Conservation (phyloP, 306 rosid species). For the Sindora glabra region DNA sequence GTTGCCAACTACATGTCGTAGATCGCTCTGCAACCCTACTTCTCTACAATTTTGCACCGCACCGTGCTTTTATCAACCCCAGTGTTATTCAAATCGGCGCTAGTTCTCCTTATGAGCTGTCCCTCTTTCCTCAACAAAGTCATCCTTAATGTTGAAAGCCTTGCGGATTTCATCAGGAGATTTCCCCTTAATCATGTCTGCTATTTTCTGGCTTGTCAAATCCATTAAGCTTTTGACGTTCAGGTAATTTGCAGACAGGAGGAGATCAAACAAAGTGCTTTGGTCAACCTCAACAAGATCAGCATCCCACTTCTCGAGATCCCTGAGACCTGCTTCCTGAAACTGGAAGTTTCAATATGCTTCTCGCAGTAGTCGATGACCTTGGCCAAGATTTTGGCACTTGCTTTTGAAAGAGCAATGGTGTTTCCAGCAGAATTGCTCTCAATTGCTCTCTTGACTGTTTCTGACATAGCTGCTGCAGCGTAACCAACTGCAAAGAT, state of each 20-base stretch:
- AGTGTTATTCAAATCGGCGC: constrained; percentile 44
- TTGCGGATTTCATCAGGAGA: constrained; percentile 43
- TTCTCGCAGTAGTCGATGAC: constrained; percentile 53
- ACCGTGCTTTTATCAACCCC: no score
- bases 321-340: constrained; percentile 12
- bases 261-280: constrained; percentile 44
- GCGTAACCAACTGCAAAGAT: constrained; percentile 41
- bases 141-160: constrained; percentile 44
- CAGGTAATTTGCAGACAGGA: constrained; percentile 48
- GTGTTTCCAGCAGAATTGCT: constrained; percentile 30
- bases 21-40: no score
- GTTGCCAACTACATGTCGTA: no score
- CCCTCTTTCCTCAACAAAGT: constrained; percentile 18
- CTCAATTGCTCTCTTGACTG: constrained; percentile 36
- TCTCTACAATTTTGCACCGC: no score
- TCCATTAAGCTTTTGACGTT: constrained; percentile 37
- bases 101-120: constrained; percentile 42
- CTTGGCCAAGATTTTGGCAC: constrained; percentile 43
- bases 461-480: constrained; percentile 48
- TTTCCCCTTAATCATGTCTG: constrained; percentile 42
- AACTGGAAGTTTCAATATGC: constrained; percentile 28
- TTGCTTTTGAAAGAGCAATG: constrained; percentile 39
- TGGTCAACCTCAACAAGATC: constrained; percentile 47
- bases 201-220: constrained; percentile 31
- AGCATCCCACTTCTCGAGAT: constrained; percentile 38